Evolutionary conservation across 306 rosid genomes (phyloP).

Genomic region (Cicer cuneatum): DNA sequence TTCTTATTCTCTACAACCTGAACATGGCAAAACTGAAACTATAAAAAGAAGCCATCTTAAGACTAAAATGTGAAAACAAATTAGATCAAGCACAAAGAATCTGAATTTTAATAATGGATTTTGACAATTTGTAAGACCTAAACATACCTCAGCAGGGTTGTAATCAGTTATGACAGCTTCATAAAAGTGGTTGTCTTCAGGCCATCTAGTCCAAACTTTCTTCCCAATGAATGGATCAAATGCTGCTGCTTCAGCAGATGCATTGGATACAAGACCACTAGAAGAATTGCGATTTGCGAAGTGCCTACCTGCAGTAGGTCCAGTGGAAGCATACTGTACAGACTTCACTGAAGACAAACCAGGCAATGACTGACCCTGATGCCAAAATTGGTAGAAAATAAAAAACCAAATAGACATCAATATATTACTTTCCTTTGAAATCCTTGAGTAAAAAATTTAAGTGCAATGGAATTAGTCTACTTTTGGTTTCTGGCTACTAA

Average conservation of each 20-base stretch:
- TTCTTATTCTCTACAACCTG: slow-evolving; percentile 18
- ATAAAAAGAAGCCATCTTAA: background rate
- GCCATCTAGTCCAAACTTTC: slow-evolving; percentile 98
- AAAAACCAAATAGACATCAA: slow-evolving; percentile 22
- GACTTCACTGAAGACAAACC: slow-evolving; percentile 64
- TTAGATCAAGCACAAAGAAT: background rate
- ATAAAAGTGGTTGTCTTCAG: slow-evolving; percentile 89
- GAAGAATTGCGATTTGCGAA: slow-evolving; percentile 65
- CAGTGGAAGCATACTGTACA: slow-evolving; percentile 62
- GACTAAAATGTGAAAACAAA: background rate
- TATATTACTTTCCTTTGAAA: slow-evolving; percentile 20
- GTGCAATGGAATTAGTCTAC: background rate
- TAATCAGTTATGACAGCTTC: slow-evolving; percentile 91
- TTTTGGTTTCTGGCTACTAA: slow-evolving; percentile 30
- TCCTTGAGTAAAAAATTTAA: slow-evolving; percentile 21
- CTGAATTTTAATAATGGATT: background rate
- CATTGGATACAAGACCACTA: slow-evolving; percentile 56
- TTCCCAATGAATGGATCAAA: slow-evolving; percentile 77
- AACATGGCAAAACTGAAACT: slow-evolving; percentile 6
- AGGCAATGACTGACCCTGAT: slow-evolving; percentile 66
- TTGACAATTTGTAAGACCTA: slow-evolving; percentile 18
- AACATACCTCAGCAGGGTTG: slow-evolving; percentile 68
- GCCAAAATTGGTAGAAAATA: slow-evolving; percentile 39
- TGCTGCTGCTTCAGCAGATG: slow-evolving; percentile 55
- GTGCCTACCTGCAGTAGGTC: slow-evolving; percentile 60